A percentile compares a stretch with the other conserved stretches of the same genome.
These are phyloP conservation scores for Berkeleyomyces basicola DNA, from an alignment of 2,329 filamentous ascomycete species.

Conservation along the genomic window DNA sequence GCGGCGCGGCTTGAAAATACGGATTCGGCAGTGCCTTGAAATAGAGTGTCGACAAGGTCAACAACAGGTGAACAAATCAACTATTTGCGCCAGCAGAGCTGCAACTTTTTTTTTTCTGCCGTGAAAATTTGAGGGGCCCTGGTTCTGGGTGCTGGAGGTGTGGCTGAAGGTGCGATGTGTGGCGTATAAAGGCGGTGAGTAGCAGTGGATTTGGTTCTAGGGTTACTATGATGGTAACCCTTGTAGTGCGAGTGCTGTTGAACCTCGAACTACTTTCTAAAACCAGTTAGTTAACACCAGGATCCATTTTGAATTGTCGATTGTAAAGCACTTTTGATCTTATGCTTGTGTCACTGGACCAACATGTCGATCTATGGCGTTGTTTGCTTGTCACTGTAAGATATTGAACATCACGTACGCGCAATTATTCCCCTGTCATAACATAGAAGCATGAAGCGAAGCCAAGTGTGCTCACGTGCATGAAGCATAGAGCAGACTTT, in stretches of 20 bases:
- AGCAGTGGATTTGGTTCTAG: background rate
- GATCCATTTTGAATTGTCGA: too few species aligned
- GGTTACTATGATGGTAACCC: background rate
- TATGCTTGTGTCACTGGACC: too few species aligned
- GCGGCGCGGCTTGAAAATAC: background rate
- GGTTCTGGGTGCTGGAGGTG: background rate
- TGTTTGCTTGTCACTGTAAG: too few species aligned
- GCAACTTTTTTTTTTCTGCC: constrained; percentile 12
- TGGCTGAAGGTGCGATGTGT: constrained; percentile 4
- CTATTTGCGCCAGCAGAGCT: background rate
- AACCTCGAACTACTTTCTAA: too few species aligned
- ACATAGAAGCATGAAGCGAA: too few species aligned
- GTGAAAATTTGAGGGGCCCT: constrained; percentile 12
- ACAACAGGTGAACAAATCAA: background rate
- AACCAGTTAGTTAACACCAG: too few species aligned
- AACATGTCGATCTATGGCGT: too few species aligned
- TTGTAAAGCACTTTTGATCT: too few species aligned
- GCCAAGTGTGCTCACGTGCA: too few species aligned
- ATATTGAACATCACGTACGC: too few species aligned
- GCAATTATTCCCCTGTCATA: too few species aligned
- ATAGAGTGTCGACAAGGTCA: background rate
- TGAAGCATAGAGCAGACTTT: too few species aligned
- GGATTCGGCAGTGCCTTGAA: background rate
- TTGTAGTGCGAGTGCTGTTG: background rate
- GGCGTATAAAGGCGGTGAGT: constrained; percentile 1